Evolutionary conservation across 2,329 filamentous ascomycete genomes (phyloP).

Genomic region (Orbilia brochopaga): DNA sequence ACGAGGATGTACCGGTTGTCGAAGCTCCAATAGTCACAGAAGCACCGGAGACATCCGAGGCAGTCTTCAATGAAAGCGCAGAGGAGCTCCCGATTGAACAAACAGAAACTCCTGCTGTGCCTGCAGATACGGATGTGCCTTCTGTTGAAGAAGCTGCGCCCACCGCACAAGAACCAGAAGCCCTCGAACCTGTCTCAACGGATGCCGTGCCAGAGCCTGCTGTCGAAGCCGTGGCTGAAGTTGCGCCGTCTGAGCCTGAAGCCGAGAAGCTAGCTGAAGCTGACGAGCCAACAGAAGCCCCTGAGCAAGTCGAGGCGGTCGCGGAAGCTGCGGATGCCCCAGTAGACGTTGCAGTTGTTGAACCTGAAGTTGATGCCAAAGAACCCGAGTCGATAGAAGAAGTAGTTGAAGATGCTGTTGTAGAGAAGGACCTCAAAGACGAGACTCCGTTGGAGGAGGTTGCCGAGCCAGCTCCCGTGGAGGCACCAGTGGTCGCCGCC

Average conservation of each 20-base stretch:
- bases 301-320: not conserved
- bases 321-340: not conserved
- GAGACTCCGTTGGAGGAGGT: not conserved
- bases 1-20: slow-evolving; percentile 16
- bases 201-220: not conserved
- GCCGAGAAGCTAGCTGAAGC: not conserved
- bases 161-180: slow-evolving; percentile 2
- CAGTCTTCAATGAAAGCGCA: slow-evolving; percentile 29
- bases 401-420: not conserved
- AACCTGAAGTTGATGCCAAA: not conserved
- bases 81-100: slow-evolving; percentile 32
- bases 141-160: slow-evolving; percentile 3
- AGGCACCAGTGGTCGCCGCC: not conserved
- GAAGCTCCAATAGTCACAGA: slow-evolving; percentile 27
- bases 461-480: not conserved
- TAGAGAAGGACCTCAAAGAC: not conserved
- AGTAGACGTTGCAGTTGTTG: not conserved
- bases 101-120: slow-evolving; percentile 28
- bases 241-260: not conserved
- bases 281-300: not conserved
- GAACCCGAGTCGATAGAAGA: not conserved
- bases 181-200: not conserved
- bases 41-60: slow-evolving; percentile 30
- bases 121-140: slow-evolving; percentile 10
- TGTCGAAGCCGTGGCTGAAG: slow-evolving; percentile 1